Evolutionary conservation across 1,284 basidiomycete species (phyloP), one percentile per base, ranked within the genome.

Genomic region (Cutaneotrichosporon cutaneum): DNA sequence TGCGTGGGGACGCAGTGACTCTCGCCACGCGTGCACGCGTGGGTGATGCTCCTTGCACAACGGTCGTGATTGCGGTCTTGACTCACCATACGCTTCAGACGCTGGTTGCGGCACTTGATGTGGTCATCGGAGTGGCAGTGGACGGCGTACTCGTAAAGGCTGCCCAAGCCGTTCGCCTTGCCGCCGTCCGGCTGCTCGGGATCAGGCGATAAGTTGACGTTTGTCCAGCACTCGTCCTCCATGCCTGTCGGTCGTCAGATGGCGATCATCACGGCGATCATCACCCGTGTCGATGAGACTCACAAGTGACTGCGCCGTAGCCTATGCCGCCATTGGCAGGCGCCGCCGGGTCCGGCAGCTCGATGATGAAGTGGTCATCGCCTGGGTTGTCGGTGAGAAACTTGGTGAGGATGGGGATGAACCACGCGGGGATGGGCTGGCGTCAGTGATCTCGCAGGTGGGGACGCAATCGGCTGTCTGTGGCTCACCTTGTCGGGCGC

Each of bases 211-310:
- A 78, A 69, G 7, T 66, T 48, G 14, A 72, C 59, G 51, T 78
- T 74, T 10, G 56, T 60, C 74, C 75, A 78, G 56, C 76, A 78
- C 22, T 62, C 54, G 36, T 76, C 75, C 32, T 78, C 76, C 70
- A 78, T 75, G 59, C 74, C 74, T 76, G 33, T 18, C 13, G 59
- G 33, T 18, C 13, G 59, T 62, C 54, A 62, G 60, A 11, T 9
- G 26, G 14, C n/a, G 21, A 45, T 45, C 26, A 50, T 27, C 11
- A n/a, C n/a, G n/a, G n/a, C n/a, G n/a, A n/a, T n/a, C n/a, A n/a
- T n/a, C n/a, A n/a, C 36, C 10, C 5, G 1, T 13, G 36, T 16
- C 14, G 14, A 9, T 39, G 14, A 42, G 39, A 66, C 73, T 67
- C 62, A 77, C 76, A 78, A 21, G 74, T 76, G 4, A 72, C 64